Conservation (phyloP, 2,329 filamentous ascomycete genomes). For the Pyrenochaeta sp. region DNA sequence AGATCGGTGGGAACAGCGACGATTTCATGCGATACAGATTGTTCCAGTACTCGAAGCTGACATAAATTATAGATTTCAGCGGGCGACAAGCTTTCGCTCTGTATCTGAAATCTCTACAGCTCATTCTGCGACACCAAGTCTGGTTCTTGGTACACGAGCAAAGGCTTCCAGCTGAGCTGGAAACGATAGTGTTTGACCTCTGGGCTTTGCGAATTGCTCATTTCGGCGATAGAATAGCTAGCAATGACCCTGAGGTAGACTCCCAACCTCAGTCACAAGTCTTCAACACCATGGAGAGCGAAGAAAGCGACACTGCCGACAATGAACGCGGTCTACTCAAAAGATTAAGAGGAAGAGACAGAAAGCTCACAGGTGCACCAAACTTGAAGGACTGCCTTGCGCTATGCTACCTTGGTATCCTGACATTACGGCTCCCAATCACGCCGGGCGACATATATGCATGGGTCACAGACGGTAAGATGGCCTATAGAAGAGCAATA, state of each 20-base stretch:
- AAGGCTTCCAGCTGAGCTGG: conserved; percentile 75
- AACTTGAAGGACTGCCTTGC: conserved; percentile 77
- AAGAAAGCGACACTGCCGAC: conserved; percentile 52
- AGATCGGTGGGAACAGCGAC: neutral
- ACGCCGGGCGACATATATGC: conserved; percentile 74
- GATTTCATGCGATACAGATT: neutral
- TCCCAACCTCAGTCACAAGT: conserved; percentile 60
- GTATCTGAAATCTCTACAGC: conserved; percentile 84
- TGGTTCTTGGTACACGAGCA: conserved; percentile 74
- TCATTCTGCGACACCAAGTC: conserved; percentile 84
- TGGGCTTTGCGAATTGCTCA: conserved; percentile 79
- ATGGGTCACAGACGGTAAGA: conserved; percentile 72
- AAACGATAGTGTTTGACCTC: conserved; percentile 81
- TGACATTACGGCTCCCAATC: conserved; percentile 80
- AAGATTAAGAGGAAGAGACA: conserved; percentile 48
- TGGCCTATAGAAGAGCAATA: conserved; percentile 75
- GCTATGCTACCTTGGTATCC: conserved; percentile 79
- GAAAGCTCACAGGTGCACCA: conserved; percentile 64
- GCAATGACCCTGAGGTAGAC: conserved; percentile 42
- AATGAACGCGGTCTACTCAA: conserved; percentile 25
- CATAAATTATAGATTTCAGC: conserved; percentile 60
- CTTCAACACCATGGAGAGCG: conserved; percentile 66
- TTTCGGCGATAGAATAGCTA: conserved; percentile 57
- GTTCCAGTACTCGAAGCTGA: neutral
- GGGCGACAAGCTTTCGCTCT: conserved; percentile 78